Conservation (phyloP, 306 rosid species). For the Prunus armeniaca region DNA sequence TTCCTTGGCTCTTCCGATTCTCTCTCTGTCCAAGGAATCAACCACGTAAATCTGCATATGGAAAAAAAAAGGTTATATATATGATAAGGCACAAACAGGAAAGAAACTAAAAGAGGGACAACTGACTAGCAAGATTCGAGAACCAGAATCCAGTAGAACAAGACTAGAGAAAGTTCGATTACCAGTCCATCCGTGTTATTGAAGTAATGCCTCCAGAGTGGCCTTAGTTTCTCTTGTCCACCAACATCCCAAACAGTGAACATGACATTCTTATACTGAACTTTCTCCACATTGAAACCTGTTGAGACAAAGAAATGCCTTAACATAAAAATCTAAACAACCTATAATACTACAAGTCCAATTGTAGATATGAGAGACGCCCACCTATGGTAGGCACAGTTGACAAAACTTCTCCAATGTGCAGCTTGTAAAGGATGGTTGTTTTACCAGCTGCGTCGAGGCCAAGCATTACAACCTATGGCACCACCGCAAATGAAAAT, state of each 20-base stretch:
- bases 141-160: slow-evolving; percentile 2
- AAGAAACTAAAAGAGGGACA: background rate
- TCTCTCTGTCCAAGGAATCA: slow-evolving; percentile 91
- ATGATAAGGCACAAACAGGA: background rate
- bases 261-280: slow-evolving; percentile 92
- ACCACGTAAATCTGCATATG: slow-evolving; percentile 81
- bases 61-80: background rate
- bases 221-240: slow-evolving; percentile 94
- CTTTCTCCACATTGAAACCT: slow-evolving; percentile 99
- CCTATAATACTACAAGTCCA: background rate
- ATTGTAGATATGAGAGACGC: slow-evolving; percentile 9
- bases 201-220: slow-evolving; percentile 97
- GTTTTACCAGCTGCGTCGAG: slow-evolving; percentile 97
- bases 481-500: slow-evolving; percentile 24
- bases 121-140: background rate
- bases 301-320: slow-evolving; percentile 18
- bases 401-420: slow-evolving; percentile 88
- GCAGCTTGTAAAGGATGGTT: slow-evolving; percentile 84
- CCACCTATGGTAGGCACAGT: slow-evolving; percentile 91
- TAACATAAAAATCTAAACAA: background rate
- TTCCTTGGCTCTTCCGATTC: slow-evolving; percentile 81
- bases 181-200: slow-evolving; percentile 93
- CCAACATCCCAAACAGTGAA: slow-evolving; percentile 99
- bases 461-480: slow-evolving; percentile 93
- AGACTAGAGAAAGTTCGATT: slow-evolving; percentile 18